These are phyloP conservation scores for Ricinus communis DNA, from an alignment of 345 rosid species.

Conservation along the genomic window DNA sequence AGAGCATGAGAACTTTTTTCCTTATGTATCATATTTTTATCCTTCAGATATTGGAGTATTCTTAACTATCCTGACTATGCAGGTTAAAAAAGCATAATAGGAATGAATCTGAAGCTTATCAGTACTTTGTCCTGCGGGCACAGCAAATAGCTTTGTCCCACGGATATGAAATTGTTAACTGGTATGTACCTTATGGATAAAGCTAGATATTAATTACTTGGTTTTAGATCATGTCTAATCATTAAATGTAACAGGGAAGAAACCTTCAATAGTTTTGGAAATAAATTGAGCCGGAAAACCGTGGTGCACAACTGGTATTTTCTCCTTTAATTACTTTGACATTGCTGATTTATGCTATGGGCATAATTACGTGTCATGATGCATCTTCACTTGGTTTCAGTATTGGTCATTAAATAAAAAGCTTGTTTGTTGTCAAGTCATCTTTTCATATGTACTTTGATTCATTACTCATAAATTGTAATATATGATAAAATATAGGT, in stretches of 20 bases:
- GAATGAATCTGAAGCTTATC: conserved; percentile 56
- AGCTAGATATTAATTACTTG: not conserved
- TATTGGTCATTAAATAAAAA: not conserved
- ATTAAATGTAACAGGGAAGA: conserved; percentile 61
- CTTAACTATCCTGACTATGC: conserved; percentile 12
- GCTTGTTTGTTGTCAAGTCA: not conserved
- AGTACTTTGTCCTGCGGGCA: conserved; percentile 62
- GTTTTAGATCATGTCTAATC: conserved; percentile 14
- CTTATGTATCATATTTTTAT: not conserved
- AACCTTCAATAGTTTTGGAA: conserved; percentile 69
- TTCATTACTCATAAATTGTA: not conserved
- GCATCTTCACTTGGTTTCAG: not conserved
- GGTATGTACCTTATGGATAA: conserved; percentile 36
- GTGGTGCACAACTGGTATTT: conserved; percentile 75
- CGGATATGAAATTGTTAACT: conserved; percentile 66
- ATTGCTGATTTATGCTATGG: not conserved
- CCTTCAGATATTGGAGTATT: conserved; percentile 1
- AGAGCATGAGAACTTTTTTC: too few relatives aligned
- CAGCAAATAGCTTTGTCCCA: conserved; percentile 62
- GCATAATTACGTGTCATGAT: not conserved
- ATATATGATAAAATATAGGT: not conserved
- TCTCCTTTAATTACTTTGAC: not conserved
- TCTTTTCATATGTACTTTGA: not conserved
- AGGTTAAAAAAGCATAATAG: conserved; percentile 49
- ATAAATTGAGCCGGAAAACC: conserved; percentile 54